Evolutionary conservation across 2,329 filamentous ascomycete species (phyloP).

Genomic region (Xylariomycetidae sp.): DNA sequence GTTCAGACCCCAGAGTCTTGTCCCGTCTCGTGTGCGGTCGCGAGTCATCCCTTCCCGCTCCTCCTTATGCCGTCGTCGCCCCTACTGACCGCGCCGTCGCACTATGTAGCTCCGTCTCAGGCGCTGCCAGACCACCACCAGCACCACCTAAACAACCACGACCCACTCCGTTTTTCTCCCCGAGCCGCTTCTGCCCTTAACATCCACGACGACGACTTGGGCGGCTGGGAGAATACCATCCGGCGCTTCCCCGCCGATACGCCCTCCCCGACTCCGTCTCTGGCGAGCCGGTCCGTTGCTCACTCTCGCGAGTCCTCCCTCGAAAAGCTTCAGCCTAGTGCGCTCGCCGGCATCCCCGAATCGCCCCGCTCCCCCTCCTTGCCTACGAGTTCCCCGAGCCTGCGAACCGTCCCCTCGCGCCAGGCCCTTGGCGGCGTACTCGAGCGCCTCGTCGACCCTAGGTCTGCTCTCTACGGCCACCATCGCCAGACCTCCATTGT

Average conservation of each 20-base stretch:
- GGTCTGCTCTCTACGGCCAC: conserved; percentile 64
- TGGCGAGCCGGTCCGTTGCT: conserved; percentile 32
- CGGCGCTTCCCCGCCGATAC: conserved; percentile 39
- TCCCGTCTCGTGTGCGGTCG: no score
- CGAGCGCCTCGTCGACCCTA: conserved; percentile 51
- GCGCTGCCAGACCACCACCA: conserved; percentile 49
- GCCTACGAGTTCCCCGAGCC: conserved; percentile 30
- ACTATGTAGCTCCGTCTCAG: conserved; percentile 46
- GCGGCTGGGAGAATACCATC: conserved; percentile 45
- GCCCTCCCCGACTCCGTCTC: no score
- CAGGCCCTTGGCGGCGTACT: conserved; percentile 35
- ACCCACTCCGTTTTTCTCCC: conserved; percentile 46
- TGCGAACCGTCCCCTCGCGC: conserved; percentile 37
- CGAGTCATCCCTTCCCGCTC: no score
- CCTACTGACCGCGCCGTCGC: conserved; percentile 21
- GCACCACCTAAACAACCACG: no score
- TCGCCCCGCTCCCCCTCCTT: conserved; percentile 23
- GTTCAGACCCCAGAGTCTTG: no score
- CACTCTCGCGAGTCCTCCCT: conserved; percentile 55
- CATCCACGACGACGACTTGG: conserved; percentile 40
- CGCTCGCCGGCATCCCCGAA: conserved; percentile 25
- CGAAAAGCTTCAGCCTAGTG: conserved; percentile 42
- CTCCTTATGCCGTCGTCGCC: conserved; percentile 12
- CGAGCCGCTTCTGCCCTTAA: conserved; percentile 46
- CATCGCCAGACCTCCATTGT: conserved; percentile 96